Evolutionary conservation across 2,329 filamentous ascomycete species (phyloP), one percentile per base, ranked within the genome.

Genomic region (Ophiostoma fasciatum): DNA sequence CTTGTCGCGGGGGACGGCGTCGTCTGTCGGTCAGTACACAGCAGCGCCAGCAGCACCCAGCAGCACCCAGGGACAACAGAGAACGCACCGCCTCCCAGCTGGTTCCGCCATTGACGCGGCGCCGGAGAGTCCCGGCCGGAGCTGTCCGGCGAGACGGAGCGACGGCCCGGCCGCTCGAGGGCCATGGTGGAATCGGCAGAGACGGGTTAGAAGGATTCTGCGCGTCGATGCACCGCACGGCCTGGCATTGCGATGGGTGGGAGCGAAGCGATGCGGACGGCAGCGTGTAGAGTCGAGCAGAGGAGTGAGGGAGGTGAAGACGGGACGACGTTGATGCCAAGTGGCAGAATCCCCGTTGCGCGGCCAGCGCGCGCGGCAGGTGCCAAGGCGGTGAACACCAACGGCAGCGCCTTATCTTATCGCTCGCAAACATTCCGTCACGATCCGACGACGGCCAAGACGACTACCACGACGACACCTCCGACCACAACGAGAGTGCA

Each of bases 121-220:
- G 74, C 74, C 45, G 80, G 83, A 53, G 82, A 83, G 45, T 76
- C 74, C 52, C 81, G 79, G 44, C 83, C 83, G 55, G 84, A 90
- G 68, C 79, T 87, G 54, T 82, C 74, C 50, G 84, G 84, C 44
- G 85, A 90, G 48, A 64, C 60, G 39, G 74, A 75, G 50, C 66
- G 68, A 42, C 66, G 68, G 46, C 62, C 61, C 46, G 60, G 63
- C 39, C 66, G 63, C 56, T 81, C 76, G 61, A 74, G 71, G 52
- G 72, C 66, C 77, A 82, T 81, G 32, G 32, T 14, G 11, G 23
- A 20, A 5, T 25, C 23, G 31, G 31, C 27, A 23, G 28, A 32
- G 25, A 34, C n/a, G n/a, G n/a, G n/a, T n/a, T n/a, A n/a, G n/a
- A n/a, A n/a, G n/a, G n/a, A n/a, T n/a, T n/a, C n/a, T n/a, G n/a